These are phyloP conservation scores for Claviceps arundinis DNA, from an alignment of 2,329 filamentous ascomycete species.

Conservation along the genomic window DNA sequence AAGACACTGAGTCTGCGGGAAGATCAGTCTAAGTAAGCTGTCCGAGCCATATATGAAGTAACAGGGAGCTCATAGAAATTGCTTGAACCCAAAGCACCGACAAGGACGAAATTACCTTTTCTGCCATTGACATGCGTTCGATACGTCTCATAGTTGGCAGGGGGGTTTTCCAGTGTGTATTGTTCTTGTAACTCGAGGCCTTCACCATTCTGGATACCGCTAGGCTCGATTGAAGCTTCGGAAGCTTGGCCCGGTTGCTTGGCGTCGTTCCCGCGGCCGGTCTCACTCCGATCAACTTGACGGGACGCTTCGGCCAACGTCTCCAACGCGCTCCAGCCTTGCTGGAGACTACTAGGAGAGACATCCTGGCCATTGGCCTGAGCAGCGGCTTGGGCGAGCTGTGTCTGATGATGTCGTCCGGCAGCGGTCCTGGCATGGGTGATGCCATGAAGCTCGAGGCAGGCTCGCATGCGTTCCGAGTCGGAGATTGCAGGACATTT, in stretches of 20 bases:
- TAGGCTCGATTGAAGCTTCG: conserved; percentile 13
- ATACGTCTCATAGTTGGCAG: conserved; percentile 31
- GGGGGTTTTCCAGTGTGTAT: conserved; percentile 43
- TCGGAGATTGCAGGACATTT: conserved; percentile 71
- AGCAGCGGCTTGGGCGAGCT: conserved; percentile 2
- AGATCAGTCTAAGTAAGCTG: background rate
- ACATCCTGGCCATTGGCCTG: conserved; percentile 17
- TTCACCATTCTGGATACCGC: conserved; percentile 16
- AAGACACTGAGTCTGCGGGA: conserved; percentile 6
- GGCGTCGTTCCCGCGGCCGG: conserved; percentile 35
- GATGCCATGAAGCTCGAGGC: conserved; percentile 59
- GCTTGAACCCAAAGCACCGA: conserved; percentile 7
- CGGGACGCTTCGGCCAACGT: conserved; percentile 80
- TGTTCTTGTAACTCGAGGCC: conserved; percentile 45
- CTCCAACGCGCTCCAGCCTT: conserved; percentile 68
- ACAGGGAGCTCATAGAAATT: background rate
- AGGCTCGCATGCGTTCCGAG: conserved; percentile 61
- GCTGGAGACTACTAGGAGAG: conserved; percentile 25
- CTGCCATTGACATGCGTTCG: conserved; percentile 12
- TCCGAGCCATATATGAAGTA: background rate
- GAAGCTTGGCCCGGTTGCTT: conserved; percentile 16
- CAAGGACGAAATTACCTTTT: conserved; percentile 10
- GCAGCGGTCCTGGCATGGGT: conserved; percentile 31
- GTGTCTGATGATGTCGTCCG: conserved; percentile 14
- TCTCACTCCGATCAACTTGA: conserved; percentile 56